Conservation (phyloP, 2,329 filamentous ascomycete species). For the Calycina marina region DNA sequence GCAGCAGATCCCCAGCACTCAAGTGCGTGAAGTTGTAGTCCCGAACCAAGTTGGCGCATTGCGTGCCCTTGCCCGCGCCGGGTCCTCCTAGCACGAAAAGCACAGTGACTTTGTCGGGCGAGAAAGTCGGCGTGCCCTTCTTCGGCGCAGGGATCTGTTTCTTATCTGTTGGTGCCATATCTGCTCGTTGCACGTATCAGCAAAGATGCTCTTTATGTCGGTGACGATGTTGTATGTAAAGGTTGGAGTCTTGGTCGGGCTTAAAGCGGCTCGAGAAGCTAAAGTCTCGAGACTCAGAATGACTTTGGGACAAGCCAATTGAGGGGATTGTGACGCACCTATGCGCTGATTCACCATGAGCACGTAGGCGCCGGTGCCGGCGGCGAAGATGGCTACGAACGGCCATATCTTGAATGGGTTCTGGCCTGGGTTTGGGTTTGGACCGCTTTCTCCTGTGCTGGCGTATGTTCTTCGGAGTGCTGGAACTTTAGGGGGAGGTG, state of each 20-base stretch:
- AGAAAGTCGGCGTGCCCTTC: conserved; percentile 56
- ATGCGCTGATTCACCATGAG: conserved; percentile 34
- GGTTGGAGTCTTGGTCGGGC: conserved; percentile 2
- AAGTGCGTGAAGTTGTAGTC: conserved; percentile 89
- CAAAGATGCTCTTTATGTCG: too few relatives aligned
- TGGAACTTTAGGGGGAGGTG: conserved; percentile 8
- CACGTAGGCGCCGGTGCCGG: conserved; percentile 33
- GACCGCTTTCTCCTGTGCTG: conserved; percentile 16
- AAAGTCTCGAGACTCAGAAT: neutral
- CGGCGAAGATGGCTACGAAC: conserved; percentile 27
- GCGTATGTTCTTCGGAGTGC: conserved; percentile 15
- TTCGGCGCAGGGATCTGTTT: conserved; percentile 30
- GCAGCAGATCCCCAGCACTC: conserved; percentile 82
- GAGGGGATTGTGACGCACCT: conserved; percentile 15
- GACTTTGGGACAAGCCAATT: conserved; percentile 1
- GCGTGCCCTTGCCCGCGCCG: conserved; percentile 90
- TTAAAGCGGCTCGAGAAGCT: conserved; percentile 19
- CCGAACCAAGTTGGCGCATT: conserved; percentile 75
- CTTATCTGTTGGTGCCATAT: conserved; percentile 18
- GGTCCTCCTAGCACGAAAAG: conserved; percentile 94
- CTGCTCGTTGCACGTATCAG: too few relatives aligned
- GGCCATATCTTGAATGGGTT: conserved; percentile 25
- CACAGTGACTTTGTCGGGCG: conserved; percentile 65
- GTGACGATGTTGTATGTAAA: too few relatives aligned
- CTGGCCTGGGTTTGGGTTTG: conserved; percentile 17